These are phyloP conservation scores for Ogataea pignaliae DNA, from an alignment of 805 yeast species.

Conservation along the genomic window DNA sequence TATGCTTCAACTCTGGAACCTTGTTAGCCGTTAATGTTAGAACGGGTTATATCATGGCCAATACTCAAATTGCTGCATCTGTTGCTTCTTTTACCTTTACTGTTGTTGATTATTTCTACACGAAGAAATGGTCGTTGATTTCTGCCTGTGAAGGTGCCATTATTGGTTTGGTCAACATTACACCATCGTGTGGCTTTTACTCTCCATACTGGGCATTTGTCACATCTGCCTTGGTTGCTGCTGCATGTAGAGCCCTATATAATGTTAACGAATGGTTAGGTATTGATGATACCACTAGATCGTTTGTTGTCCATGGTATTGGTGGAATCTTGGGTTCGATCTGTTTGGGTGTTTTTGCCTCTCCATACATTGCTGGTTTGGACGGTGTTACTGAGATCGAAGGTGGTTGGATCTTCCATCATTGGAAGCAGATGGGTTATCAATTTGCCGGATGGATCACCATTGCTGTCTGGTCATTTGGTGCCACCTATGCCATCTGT, in stretches of 20 bases:
- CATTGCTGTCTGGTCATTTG: slow-evolving; percentile 41
- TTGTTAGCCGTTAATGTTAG: slow-evolving; percentile 35
- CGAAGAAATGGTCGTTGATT: slow-evolving; percentile 37
- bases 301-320: slow-evolving; percentile 43
- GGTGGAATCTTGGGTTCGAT: slow-evolving; percentile 45
- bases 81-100: slow-evolving; percentile 43
- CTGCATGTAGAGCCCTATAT: slow-evolving; percentile 33
- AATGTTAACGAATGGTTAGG: slow-evolving; percentile 36
- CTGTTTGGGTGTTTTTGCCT: slow-evolving; percentile 42
- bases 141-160: slow-evolving; percentile 45
- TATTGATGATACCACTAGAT: slow-evolving; percentile 42
- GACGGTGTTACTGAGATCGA: slow-evolving; percentile 40
- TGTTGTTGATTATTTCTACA: slow-evolving; percentile 35
- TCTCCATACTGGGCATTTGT: slow-evolving; percentile 45
- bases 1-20: slow-evolving; percentile 45
- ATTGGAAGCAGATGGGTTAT: slow-evolving; percentile 42
- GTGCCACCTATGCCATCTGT: slow-evolving; percentile 39
- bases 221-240: slow-evolving; percentile 37
- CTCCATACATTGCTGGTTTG: slow-evolving; percentile 38
- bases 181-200: slow-evolving; percentile 43
- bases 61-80: slow-evolving; percentile 49
- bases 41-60: slow-evolving; percentile 43
- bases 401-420: slow-evolving; percentile 45
- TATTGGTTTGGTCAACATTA: slow-evolving; percentile 42
- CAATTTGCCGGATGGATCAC: slow-evolving; percentile 42